Evolutionary conservation across 768 basidiomycete genomes (phyloP).

Genomic region (Termitomyces heimii): DNA sequence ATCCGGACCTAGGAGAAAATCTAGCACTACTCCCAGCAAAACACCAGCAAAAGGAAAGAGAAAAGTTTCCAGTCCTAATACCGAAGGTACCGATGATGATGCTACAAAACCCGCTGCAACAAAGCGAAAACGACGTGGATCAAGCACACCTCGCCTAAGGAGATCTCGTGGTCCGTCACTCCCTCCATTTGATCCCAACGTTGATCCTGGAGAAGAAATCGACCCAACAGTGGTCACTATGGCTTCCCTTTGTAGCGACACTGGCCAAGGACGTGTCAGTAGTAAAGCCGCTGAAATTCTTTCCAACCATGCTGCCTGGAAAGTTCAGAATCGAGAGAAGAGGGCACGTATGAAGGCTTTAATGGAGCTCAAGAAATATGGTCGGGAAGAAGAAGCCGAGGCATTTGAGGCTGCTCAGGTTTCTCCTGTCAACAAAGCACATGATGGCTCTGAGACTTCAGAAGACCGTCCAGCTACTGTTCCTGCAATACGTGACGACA

Average conservation of each 20-base stretch:
- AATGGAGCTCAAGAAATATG: conserved; percentile 76
- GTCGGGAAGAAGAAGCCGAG: conserved; percentile 42
- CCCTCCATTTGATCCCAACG: conserved; percentile 51
- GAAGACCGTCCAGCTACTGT: conserved; percentile 5
- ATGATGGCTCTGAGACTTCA: conserved; percentile 12
- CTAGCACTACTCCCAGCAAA: background rate
- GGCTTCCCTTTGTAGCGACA: conserved; percentile 74
- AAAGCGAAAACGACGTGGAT: conserved; percentile 20
- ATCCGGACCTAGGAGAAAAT: conserved; percentile 1
- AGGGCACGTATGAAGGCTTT: conserved; percentile 53
- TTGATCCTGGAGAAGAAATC: conserved; percentile 68
- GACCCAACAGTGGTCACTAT: conserved; percentile 84
- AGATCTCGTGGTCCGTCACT: conserved; percentile 43
- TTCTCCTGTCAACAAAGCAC: conserved; percentile 12
- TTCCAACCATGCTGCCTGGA: conserved; percentile 68
- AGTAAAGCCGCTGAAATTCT: conserved; percentile 70
- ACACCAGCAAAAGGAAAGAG: conserved; percentile 15
- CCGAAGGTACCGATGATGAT: conserved; percentile 13
- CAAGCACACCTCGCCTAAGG: conserved; percentile 25
- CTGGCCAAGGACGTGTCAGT: conserved; percentile 73
- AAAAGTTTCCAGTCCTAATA: conserved; percentile 7
- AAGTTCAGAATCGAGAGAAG: conserved; percentile 60
- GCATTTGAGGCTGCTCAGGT: conserved; percentile 14
- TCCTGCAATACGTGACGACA: conserved; percentile 31
- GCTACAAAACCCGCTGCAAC: background rate